Evolutionary conservation across 805 yeast genomes (phyloP), one percentile per base, ranked within the genome.

Genomic region (Cyberlindnera mrakii): DNA sequence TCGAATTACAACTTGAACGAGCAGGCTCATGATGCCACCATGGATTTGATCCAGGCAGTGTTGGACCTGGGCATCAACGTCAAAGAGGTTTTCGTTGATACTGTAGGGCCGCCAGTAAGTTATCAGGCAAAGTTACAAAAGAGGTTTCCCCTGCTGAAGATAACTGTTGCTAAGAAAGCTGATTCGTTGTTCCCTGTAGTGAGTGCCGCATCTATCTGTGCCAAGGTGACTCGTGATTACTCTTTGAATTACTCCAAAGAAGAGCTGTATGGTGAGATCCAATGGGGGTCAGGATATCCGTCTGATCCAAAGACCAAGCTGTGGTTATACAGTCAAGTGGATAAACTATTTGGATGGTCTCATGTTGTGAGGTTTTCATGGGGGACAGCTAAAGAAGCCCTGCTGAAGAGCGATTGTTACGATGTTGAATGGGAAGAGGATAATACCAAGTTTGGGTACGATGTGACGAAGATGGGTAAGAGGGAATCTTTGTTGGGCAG

Each of bases 11-110:
- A 91, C 57, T 68, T 93, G 59, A 93, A 95, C 60, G 96, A 85
- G 53, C 99, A 93, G 63, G 99, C 99, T 0, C 98, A 93, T 57
- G 96, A 89, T 55, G 82, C 95, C 0, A 93, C 99, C 0, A 90
- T 90, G 58, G 78, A 68, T 14, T 65, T 93, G 46, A 88, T 93
- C 33, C 75, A 74, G 47, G 77, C 74, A 10, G 82, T 86, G 0
- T 32, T 86, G 5, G 75, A 72, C 27, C 64, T 67, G 30, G 85
- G 86, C 1, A 81, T 86, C 6, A 74, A 77, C 33, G 58, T 93
- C 6, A 72, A 68, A 23, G 87, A 87, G 58, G 75, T 90, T 0
- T 93, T 75, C 60, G 90, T 93, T 5, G 99, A 93, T 60, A 93
- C 99, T 0, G 99, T 93, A 34, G 99, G 99, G 0, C 97, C 98